A percentile compares a stretch with the other conserved stretches of the same genome.
phyloP scores from a whole-genome alignment of 2,329 filamentous ascomycete species.

The Pseudohalonectria lignicola region DNA sequence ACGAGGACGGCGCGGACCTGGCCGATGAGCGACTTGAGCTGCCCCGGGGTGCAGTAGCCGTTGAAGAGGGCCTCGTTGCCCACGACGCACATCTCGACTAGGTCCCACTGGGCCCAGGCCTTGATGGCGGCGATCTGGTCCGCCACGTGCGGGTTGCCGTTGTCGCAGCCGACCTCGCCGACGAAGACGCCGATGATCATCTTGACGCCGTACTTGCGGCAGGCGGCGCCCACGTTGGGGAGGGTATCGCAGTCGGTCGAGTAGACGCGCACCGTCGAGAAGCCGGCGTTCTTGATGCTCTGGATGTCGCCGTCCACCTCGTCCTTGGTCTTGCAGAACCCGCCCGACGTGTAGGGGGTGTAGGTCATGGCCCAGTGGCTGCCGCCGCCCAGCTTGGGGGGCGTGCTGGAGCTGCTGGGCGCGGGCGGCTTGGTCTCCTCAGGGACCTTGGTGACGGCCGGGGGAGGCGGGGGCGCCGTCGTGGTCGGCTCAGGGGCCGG shows the following conservation, averaged over 20 bases:
- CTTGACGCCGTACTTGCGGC: conserved; percentile 54
- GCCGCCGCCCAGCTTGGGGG: conserved; percentile 27
- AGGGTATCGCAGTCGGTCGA: conserved; percentile 83
- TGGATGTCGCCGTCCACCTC: conserved; percentile 51
- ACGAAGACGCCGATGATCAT: conserved; percentile 87
- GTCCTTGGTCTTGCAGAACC: conserved; percentile 52
- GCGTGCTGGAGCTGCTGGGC: conserved; percentile 11
- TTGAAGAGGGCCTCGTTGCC: conserved; percentile 88
- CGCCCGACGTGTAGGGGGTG: conserved; percentile 55
- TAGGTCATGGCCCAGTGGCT: conserved; percentile 69
- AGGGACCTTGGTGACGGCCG: conserved; percentile 14
- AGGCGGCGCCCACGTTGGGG: conserved; percentile 60
- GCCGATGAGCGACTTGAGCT: conserved; percentile 62
- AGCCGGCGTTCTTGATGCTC: conserved; percentile 53
- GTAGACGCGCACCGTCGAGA: conserved; percentile 71
- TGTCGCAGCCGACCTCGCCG: conserved; percentile 49
- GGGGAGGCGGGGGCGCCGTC: conserved; percentile 12
- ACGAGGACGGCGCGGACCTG: conserved; percentile 53
- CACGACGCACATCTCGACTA: conserved; percentile 71
- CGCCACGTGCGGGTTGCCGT: conserved; percentile 48
- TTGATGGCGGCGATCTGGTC: conserved; percentile 66
- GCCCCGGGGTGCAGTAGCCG: conserved; percentile 49
- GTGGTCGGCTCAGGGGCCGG: conserved; percentile 23
- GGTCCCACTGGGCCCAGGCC: conserved; percentile 61
- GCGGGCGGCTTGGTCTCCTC: conserved; percentile 3